phyloP scores from a whole-genome alignment of 2,329 filamentous ascomycete genomes.

The Xylariales sp. region DNA sequence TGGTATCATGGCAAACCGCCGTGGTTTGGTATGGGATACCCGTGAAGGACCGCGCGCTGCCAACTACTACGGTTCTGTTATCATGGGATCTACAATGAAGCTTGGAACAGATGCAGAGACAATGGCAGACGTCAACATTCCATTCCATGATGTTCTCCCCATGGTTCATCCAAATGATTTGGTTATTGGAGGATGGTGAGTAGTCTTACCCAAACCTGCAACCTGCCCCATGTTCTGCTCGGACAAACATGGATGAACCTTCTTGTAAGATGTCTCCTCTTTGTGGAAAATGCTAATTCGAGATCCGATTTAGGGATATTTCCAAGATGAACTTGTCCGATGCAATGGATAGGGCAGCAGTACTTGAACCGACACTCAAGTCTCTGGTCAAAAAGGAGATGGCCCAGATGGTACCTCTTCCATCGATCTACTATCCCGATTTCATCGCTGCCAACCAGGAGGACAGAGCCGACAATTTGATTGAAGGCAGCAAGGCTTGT shows the following conservation, averaged over 20 bases:
- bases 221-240: no score
- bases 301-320: slow-evolving; percentile 76
- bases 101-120: slow-evolving; percentile 84
- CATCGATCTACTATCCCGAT: slow-evolving; percentile 97
- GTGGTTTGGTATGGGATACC: slow-evolving; percentile 83
- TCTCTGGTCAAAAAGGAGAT: slow-evolving; percentile 87
- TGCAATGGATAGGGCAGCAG: slow-evolving; percentile 92
- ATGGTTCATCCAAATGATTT: slow-evolving; percentile 98
- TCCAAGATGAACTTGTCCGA: slow-evolving; percentile 83
- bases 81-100: slow-evolving; percentile 98
- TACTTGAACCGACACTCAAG: slow-evolving; percentile 95
- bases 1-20: slow-evolving; percentile 93
- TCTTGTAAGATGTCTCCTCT: no score
- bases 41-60: slow-evolving; percentile 79
- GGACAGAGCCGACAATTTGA: slow-evolving; percentile 86
- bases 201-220: no score
- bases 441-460: slow-evolving; percentile 99
- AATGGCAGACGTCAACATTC: slow-evolving; percentile 87
- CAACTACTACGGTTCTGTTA: slow-evolving; percentile 97
- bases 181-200: slow-evolving; percentile 66
- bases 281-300: slow-evolving; percentile 1
- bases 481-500: slow-evolving; percentile 79
- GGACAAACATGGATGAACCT: no score
- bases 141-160: slow-evolving; percentile 88
- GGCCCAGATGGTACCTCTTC: slow-evolving; percentile 80